Percentiles rank a stretch among this genome's conserved stretches.
Evolutionary conservation across 371 early-diverging fungal species (phyloP).

Genomic region (Lichtheimia ramosa): DNA sequence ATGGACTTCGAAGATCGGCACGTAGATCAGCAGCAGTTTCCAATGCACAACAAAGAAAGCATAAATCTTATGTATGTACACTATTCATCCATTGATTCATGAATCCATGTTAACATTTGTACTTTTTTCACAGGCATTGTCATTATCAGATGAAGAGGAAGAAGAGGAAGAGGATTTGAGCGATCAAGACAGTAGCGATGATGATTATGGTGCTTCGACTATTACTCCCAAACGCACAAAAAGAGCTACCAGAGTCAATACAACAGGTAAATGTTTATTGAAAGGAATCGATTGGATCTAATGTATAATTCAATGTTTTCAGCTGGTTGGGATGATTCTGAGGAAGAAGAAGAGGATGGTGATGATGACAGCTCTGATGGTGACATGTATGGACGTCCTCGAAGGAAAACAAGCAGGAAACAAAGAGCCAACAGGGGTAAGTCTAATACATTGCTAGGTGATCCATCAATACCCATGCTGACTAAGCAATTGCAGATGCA

Average conservation of each 20-base stretch:
- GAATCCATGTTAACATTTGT: too few species aligned
- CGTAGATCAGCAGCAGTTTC: constrained; percentile 12
- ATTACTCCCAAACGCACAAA: too few species aligned
- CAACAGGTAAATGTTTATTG: too few species aligned
- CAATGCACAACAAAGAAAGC: neutral
- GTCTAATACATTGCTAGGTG: neutral
- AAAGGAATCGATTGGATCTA: too few species aligned
- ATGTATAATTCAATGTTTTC: neutral
- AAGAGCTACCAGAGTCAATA: too few species aligned
- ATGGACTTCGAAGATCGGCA: constrained; percentile 32
- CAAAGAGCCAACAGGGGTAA: constrained; percentile 7
- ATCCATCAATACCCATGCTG: neutral
- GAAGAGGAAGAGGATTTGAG: constrained; percentile 9
- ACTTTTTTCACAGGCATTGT: neutral
- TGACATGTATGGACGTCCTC: constrained; percentile 10
- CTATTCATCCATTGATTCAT: too few species aligned
- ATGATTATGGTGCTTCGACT: constrained; percentile 19
- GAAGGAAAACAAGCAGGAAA: constrained; percentile 14
- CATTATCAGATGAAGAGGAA: neutral
- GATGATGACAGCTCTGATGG: constrained; percentile 10
- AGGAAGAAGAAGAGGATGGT: constrained; percentile 3
- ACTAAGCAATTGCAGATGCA: neutral
- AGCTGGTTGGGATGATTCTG: constrained; percentile 8
- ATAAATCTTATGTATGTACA: constrained; percentile 2
- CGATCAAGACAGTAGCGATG: constrained; percentile 21